Conservation (phyloP, 495 filamentous ascomycete genomes). For the Aspergillus heteromorphus region DNA sequence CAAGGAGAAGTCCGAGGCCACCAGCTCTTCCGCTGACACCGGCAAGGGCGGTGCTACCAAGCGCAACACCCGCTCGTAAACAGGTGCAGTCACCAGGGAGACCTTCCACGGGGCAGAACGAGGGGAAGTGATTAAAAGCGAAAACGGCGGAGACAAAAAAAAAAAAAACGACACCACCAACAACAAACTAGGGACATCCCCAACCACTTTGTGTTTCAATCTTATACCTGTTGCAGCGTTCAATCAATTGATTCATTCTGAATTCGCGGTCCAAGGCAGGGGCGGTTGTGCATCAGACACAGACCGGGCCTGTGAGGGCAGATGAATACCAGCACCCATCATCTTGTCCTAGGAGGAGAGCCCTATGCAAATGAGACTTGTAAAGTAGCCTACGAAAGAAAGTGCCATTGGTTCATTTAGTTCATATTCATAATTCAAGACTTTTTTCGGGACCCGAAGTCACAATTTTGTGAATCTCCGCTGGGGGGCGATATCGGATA, state of each 20-base stretch:
- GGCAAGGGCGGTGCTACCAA: constrained; percentile 62
- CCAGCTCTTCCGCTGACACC: constrained; percentile 59
- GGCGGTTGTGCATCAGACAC: neutral
- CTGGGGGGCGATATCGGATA: neutral
- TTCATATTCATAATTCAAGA: neutral
- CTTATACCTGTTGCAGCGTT: constrained; percentile 12
- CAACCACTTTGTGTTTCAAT: constrained; percentile 1
- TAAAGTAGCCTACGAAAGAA: neutral
- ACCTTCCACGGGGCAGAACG: neutral
- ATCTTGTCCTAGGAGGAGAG: neutral
- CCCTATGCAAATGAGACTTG: neutral
- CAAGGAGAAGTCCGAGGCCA: constrained; percentile 79
- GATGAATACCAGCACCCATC: neutral
- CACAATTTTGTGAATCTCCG: neutral
- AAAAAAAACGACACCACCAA: neutral
- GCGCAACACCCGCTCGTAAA: constrained; percentile 54
- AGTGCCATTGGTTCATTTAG: neutral
- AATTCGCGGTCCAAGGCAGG: neutral
- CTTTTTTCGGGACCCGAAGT: neutral
- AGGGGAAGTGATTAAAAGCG: constrained; percentile 1
- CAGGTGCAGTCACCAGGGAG: neutral
- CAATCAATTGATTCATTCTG: constrained; percentile 8
- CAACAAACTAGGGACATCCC: neutral
- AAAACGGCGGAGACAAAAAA: neutral
- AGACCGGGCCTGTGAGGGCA: neutral